Percentiles rank a stretch among this genome's conserved stretches.
Conservation (phyloP, 805 yeast genomes). For the Candida gorgasii region DNA sequence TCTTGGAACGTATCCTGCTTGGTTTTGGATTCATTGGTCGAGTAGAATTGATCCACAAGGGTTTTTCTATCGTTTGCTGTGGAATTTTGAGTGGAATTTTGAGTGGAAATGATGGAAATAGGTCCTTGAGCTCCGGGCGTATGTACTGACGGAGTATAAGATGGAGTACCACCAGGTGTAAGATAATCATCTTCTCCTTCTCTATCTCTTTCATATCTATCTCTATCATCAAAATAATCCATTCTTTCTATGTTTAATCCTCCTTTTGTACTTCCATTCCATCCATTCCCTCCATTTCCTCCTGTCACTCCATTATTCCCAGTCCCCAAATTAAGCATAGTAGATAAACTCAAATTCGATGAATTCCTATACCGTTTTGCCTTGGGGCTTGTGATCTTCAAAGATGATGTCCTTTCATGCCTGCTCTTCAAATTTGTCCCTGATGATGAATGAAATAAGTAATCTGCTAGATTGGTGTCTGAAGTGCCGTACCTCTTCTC, state of each 20-base stretch:
- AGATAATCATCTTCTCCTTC: not conserved
- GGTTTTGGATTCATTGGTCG: conserved; percentile 17
- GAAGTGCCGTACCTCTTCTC: conserved; percentile 1
- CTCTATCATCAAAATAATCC: conserved; percentile 5
- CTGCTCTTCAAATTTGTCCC: conserved; percentile 4
- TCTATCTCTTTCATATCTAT: not conserved
- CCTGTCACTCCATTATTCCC: too few species aligned
- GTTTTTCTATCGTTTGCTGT: conserved; percentile 27
- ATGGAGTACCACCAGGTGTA: not conserved
- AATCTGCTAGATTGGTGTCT: conserved; percentile 1
- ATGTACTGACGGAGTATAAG: not conserved
- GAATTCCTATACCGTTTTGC: conserved; percentile 5
- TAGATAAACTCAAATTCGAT: conserved; percentile 2
- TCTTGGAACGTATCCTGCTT: conserved; percentile 9
- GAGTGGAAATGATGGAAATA: not conserved
- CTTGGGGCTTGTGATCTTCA: conserved; percentile 3
- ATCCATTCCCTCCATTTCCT: too few species aligned
- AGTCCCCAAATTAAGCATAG: not conserved
- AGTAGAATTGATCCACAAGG: conserved; percentile 40
- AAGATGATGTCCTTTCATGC: not conserved
- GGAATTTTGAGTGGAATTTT: too few species aligned
- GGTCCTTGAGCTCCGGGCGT: not conserved
- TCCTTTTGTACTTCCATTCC: not conserved
- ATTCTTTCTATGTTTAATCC: not conserved
- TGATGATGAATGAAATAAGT: not conserved